Percentiles rank a stretch among this genome's conserved stretches.
Conservation (phyloP, 768 basidiomycete genomes). For the Trametes cubensis region DNA sequence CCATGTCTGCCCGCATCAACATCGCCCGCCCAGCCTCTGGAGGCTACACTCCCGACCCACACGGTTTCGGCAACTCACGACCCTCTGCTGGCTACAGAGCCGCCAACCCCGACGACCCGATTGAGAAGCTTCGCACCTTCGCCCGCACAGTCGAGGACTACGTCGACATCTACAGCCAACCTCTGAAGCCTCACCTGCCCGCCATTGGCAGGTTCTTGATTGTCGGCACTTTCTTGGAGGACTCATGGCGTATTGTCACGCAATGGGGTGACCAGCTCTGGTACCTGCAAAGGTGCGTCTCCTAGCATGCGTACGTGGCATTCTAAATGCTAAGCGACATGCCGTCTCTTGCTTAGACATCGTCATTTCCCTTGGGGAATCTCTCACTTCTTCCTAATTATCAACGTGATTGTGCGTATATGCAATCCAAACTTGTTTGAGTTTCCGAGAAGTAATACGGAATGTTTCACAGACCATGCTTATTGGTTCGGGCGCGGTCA, state of each 20-base stretch:
- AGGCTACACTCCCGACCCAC: conserved; percentile 69
- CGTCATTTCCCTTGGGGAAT: conserved; percentile 95
- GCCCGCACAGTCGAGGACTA: conserved; percentile 86
- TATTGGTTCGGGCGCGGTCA: conserved; percentile 79
- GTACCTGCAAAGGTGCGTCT: conserved; percentile 89
- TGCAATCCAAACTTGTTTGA: background rate
- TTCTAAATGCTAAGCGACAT: background rate
- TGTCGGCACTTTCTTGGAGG: conserved; percentile 97
- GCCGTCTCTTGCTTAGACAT: conserved; percentile 57
- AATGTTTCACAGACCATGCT: conserved; percentile 74
- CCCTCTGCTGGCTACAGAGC: conserved; percentile 73
- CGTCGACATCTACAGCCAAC: conserved; percentile 90
- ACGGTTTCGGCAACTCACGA: conserved; percentile 76
- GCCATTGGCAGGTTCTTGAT: conserved; percentile 95
- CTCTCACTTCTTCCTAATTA: conserved; percentile 87
- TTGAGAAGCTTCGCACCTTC: conserved; percentile 73
- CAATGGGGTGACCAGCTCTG: conserved; percentile 98
- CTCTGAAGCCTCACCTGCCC: conserved; percentile 91
- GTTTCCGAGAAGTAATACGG: background rate
- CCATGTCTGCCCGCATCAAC: conserved; percentile 82
- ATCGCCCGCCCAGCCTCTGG: conserved; percentile 65
- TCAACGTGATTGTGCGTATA: conserved; percentile 87
- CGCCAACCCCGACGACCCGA: conserved; percentile 78
- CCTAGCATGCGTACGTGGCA: conserved; percentile 19
- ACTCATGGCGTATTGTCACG: conserved; percentile 88